These are phyloP conservation scores for Pichia phayaonensis DNA, from an alignment of 805 yeast species.

Conservation along the genomic window DNA sequence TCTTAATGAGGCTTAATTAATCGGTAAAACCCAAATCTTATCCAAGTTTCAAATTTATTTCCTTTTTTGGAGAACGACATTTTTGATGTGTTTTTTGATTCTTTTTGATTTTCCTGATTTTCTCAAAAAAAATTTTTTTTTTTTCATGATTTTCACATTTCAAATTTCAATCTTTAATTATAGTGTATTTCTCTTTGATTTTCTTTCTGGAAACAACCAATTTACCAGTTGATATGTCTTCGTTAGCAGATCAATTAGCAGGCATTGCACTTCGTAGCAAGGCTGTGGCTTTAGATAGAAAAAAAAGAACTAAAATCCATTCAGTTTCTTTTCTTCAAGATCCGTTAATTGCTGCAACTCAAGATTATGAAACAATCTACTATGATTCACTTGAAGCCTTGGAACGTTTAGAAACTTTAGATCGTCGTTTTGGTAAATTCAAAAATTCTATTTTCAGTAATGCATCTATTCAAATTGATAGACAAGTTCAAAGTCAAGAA, in stretches of 20 bases:
- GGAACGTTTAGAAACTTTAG: constrained; percentile 61
- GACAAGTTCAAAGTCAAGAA: constrained; percentile 74
- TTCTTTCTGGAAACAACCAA: neutral
- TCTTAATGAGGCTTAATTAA: too few relatives aligned
- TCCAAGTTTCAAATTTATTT: too few relatives aligned
- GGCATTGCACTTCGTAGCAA: constrained; percentile 56
- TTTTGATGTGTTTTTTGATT: too few relatives aligned
- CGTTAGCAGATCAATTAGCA: constrained; percentile 78
- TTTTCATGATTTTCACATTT: neutral
- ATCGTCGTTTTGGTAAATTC: constrained; percentile 68
- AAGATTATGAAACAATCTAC: constrained; percentile 80
- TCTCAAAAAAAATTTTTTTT: neutral
- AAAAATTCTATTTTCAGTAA: constrained; percentile 72
- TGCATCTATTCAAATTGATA: constrained; percentile 69
- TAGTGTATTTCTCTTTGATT: neutral
- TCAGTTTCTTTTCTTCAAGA: constrained; percentile 84
- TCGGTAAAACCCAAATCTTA: too few relatives aligned
- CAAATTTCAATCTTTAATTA: neutral
- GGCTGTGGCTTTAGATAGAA: constrained; percentile 77
- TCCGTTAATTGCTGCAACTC: constrained; percentile 83
- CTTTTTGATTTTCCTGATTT: neutral
- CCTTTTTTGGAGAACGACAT: neutral
- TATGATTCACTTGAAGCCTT: constrained; percentile 69
- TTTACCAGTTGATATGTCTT: constrained; percentile 17
- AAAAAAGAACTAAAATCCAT: constrained; percentile 78